phyloP scores from a whole-genome alignment of 2,329 filamentous ascomycete species.

The Colletotrichum gigasporum region DNA sequence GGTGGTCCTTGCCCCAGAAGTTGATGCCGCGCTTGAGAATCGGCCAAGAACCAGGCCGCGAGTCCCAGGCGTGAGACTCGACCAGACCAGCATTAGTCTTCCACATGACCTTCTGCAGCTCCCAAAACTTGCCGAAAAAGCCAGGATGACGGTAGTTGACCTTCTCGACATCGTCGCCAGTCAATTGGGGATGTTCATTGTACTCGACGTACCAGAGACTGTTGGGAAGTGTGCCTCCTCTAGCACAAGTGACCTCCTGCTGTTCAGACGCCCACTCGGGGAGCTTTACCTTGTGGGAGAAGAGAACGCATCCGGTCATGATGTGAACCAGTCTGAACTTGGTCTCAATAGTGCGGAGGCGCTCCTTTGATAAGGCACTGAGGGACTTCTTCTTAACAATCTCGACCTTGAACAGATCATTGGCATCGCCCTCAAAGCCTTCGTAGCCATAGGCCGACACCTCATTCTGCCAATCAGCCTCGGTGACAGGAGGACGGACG shows the following conservation, averaged over 20 bases:
- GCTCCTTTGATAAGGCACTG: constrained; percentile 79
- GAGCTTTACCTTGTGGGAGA: constrained; percentile 99
- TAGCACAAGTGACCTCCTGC: constrained; percentile 98
- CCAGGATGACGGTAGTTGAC: constrained; percentile 96
- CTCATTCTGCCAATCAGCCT: constrained; percentile 95
- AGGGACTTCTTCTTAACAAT: constrained; percentile 92
- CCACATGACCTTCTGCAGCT: constrained; percentile 99
- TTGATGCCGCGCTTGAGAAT: constrained; percentile 94
- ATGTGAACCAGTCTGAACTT: constrained; percentile 96
- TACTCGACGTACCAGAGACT: constrained; percentile 96
- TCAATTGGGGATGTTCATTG: constrained; percentile 83
- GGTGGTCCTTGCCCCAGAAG: constrained; percentile 95
- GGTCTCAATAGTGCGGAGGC: constrained; percentile 91
- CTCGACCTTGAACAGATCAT: constrained; percentile 94
- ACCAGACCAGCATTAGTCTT: constrained; percentile 95
- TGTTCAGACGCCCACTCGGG: constrained; percentile 98
- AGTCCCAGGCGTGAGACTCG: constrained; percentile 98
- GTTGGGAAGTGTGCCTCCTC: constrained; percentile 91
- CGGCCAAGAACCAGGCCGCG: constrained; percentile 92
- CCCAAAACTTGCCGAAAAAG: constrained; percentile 98
- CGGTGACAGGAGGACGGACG: constrained; percentile 84
- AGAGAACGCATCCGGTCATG: constrained; percentile 96
- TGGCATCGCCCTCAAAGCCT: constrained; percentile 95
- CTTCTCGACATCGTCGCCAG: constrained; percentile 78
- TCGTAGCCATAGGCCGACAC: constrained; percentile 98